Evolutionary conservation across 805 yeast genomes (phyloP).

Genomic region (Myxozyma neotropica): DNA sequence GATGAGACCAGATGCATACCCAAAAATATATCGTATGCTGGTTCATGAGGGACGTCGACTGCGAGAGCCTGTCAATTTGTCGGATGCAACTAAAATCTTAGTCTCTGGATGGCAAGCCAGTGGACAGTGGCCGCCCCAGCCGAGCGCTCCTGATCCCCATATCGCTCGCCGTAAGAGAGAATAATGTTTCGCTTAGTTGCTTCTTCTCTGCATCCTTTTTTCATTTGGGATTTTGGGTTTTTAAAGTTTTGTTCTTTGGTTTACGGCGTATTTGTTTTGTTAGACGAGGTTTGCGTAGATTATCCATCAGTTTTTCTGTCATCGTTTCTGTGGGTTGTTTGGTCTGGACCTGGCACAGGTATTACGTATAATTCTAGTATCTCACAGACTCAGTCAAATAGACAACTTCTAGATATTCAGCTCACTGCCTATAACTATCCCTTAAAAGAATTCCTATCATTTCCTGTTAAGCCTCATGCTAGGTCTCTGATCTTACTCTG

Average conservation of each 20-base stretch:
- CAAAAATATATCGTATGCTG: constrained; percentile 62
- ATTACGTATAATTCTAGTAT: no score
- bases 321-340: not conserved
- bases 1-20: constrained; percentile 38
- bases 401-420: no score
- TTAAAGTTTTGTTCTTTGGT: not conserved
- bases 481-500: not conserved
- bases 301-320: not conserved
- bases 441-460: no score
- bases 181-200: not conserved
- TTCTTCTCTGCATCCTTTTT: not conserved
- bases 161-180: constrained; percentile 20
- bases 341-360: not conserved
- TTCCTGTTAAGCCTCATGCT: no score
- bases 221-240: not conserved
- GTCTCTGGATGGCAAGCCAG: constrained; percentile 84
- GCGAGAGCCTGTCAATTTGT: constrained; percentile 70
- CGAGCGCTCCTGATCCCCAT: constrained; percentile 25
- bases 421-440: no score
- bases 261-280: not conserved
- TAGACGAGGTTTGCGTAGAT: not conserved
- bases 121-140: constrained; percentile 60
- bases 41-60: constrained; percentile 70
- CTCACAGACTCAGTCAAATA: no score
- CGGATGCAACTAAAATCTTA: constrained; percentile 69